phyloP scores from a whole-genome alignment of 345 rosid genomes.

The Hevea brasiliensis region DNA sequence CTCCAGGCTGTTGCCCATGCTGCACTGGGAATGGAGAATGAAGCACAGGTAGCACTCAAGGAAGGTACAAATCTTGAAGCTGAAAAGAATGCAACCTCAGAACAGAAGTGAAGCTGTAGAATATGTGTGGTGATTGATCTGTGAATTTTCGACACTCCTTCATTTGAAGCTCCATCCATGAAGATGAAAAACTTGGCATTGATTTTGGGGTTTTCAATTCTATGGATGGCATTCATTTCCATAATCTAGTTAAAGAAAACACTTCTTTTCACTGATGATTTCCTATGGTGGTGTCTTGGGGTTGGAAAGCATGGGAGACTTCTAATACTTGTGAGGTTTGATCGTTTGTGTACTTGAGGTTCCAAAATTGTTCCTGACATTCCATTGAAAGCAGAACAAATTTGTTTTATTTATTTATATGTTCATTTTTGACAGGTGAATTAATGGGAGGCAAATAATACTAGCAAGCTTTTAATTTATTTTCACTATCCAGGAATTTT shows the following conservation, averaged over 20 bases:
- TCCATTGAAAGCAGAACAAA: slow-evolving; percentile 12
- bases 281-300: not conserved
- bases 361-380: slow-evolving; percentile 1
- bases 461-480: slow-evolving; percentile 20
- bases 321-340: slow-evolving; percentile 36
- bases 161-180: not conserved
- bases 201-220: slow-evolving; percentile 12
- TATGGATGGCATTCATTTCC: slow-evolving; percentile 7
- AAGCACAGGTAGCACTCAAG: slow-evolving; percentile 69
- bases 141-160: slow-evolving; percentile 6
- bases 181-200: slow-evolving; percentile 10
- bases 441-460: slow-evolving; percentile 14
- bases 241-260: slow-evolving; percentile 13
- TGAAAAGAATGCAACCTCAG: slow-evolving; percentile 37
- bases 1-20: slow-evolving; percentile 77
- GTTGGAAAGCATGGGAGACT: slow-evolving; percentile 13
- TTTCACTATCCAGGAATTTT: too few species aligned
- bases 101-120: slow-evolving; percentile 26
- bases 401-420: not conserved
- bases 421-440: not conserved
- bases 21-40: slow-evolving; percentile 64
- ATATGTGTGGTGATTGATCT: not conserved
- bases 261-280: slow-evolving; percentile 12
- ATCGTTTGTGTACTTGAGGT: slow-evolving; percentile 26
- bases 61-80: slow-evolving; percentile 74